Conservation (phyloP, 305 asterid genomes). For the Coffea humblotiana region DNA sequence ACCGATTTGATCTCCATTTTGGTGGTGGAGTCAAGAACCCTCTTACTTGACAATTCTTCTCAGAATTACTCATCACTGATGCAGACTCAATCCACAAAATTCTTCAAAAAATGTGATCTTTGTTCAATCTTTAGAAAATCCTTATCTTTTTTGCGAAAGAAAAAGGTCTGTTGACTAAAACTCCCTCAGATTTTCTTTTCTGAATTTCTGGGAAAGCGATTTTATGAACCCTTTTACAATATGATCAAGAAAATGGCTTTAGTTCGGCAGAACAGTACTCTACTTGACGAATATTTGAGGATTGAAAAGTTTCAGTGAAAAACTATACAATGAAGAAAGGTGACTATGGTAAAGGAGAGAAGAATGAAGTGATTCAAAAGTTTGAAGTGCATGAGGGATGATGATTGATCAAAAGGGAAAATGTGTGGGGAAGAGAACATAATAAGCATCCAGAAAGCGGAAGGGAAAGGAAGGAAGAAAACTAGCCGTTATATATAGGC, state of each 20-base stretch:
- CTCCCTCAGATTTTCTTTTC: not conserved
- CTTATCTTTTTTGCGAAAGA: not conserved
- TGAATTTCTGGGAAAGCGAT: not conserved
- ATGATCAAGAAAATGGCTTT: too few species aligned
- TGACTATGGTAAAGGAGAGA: not conserved
- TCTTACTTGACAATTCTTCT: slow-evolving; percentile 25
- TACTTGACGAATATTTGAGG: too few species aligned
- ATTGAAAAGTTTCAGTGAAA: not conserved
- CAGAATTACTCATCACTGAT: slow-evolving; percentile 19
- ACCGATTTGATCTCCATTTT: slow-evolving; percentile 34
- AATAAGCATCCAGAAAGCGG: not conserved
- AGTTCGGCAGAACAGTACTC: too few species aligned
- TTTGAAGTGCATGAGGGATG: not conserved
- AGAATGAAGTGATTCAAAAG: not conserved
- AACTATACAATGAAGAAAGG: too few species aligned
- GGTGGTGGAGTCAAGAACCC: slow-evolving; percentile 86
- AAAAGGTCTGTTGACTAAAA: not conserved
- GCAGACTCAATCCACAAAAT: not conserved
- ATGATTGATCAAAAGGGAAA: not conserved
- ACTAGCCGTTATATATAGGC: not conserved
- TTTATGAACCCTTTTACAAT: not conserved
- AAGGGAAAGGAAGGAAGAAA: not conserved
- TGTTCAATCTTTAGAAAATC: not conserved
- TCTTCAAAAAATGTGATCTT: not conserved
- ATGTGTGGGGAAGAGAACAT: not conserved